Evolutionary conservation across 2,329 filamentous ascomycete species (phyloP), one percentile per base, ranked within the genome.

Genomic region (Penicillium sp.): DNA sequence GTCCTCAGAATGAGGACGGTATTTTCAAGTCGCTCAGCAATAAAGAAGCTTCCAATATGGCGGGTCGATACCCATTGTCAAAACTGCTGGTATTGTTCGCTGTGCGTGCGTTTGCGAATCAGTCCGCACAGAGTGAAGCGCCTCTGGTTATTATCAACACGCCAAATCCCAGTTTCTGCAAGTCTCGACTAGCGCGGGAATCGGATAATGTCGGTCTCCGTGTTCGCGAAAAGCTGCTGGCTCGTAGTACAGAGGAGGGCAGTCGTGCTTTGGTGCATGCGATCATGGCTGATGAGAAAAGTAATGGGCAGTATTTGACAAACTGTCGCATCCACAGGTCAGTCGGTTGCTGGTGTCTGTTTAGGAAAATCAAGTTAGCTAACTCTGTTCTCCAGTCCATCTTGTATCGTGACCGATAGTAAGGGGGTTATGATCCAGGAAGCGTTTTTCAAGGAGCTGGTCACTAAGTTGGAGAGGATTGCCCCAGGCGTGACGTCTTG

Each of bases 81-180:
- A 64, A 64, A 34, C 39, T 64, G 16, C 31, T 64, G 15, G 60
- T 63, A 1, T 38, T 63, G 9, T 64, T 61, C 34, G 59, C 41
- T 7, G 59, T 59, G 13, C 55, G 61, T 13, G 61, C 60, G 27
- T 41, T 64, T 6, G 56, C 58, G 1, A 21, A 50, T 7, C 46
- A 32, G 4, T 15, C 56, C 9, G 40, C 40, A 25, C 31, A 42
- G 21, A 40, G 18, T 13, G 50, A 46, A 13, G 45, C 48, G 9
- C 50, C 53, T 4, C n/a, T 52, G n/a, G 56, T 71, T 16, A 65
- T 75, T 18, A 55, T 78, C 54, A 77, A 77, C 54, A 67, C 74
- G 13, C 71, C 74, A 0, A 77, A 77, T 45, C 75, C 75, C 2
- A 77, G 75, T 41, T 74, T 68, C 50, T 77, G 75, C 67, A 72